Evolutionary conservation across 805 yeast genomes (phyloP), one percentile per base, ranked within the genome.

Genomic region (Saccharomycopsis capsularis): DNA sequence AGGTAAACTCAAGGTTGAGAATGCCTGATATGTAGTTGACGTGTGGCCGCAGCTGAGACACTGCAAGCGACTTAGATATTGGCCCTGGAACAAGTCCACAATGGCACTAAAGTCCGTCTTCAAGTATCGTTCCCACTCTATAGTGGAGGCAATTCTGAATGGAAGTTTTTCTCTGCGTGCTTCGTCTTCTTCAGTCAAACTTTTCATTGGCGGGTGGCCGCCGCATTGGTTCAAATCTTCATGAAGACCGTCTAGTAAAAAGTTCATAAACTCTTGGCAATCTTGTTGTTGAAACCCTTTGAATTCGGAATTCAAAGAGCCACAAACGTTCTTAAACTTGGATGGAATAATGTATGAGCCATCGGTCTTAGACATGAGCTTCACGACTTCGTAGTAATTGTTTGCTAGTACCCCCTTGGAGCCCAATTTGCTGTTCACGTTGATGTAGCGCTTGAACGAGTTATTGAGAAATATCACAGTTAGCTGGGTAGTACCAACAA

Each of bases 41-140:
- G 95, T 85, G 27, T 70, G 70, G 1, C 73, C 71, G 65, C 98
- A 90, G 29, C 71, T 75, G 42, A 80, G 64, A 64, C 98, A 90
- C 57, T 71, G 75, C 58, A 90, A 68, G 47, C 78, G 81, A n/a
- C 95, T 85, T 43, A 84, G 73, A 58, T 82, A 85, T 64, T 90
- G 97, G 1, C 97, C 98, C 61, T 87, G 95, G 62, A 87, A 87
- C 45, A 79, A 74, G 56, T 85, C 90, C 2, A 85, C 93, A 22
- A 90, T 74, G 1, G 82, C 73, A 36, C 96, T 87, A 55, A 82
- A 81, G 60, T 90, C 88, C 19, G 85, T 75, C 50, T 79, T 81
- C 48, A 87, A 67, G 61, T 88, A 88, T 50, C 95, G 69, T 59
- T 86, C 95, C 98, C 98, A 90, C 61, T 90, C 96, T 44, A 88